phyloP scores from a whole-genome alignment of 768 basidiomycete genomes.

The Suillus paluster region DNA sequence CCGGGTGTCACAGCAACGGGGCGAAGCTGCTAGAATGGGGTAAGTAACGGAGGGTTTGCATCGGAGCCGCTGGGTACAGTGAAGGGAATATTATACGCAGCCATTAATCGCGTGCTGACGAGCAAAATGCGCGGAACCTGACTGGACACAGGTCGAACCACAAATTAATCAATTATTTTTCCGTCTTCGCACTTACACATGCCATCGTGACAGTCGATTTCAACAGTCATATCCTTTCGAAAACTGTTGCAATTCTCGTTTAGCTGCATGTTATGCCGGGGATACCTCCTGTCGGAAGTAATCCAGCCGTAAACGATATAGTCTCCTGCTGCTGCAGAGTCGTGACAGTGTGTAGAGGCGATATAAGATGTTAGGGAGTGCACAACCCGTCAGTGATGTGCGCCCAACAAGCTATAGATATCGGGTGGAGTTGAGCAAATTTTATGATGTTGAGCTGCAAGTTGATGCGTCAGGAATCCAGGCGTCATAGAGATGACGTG shows the following conservation, averaged over 20 bases:
- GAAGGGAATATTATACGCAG: slow-evolving; percentile 27
- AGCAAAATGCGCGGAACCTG: slow-evolving; percentile 27
- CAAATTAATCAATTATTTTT: too few relatives aligned
- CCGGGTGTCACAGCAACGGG: slow-evolving; percentile 32
- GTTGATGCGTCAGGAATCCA: too few relatives aligned
- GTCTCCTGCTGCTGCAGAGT: slow-evolving; percentile 19
- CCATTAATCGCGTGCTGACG: slow-evolving; percentile 30
- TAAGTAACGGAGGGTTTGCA: slow-evolving; percentile 17
- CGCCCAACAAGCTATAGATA: too few relatives aligned
- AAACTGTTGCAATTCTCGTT: slow-evolving; percentile 27
- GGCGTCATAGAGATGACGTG: too few relatives aligned
- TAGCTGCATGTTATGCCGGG: slow-evolving; percentile 36
- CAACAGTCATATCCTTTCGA: slow-evolving; percentile 24
- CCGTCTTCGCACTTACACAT: slow-evolving; percentile 21
- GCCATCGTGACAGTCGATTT: slow-evolving; percentile 33
- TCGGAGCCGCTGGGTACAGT: slow-evolving; percentile 2
- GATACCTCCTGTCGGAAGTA: slow-evolving; percentile 25
- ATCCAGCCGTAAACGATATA: slow-evolving; percentile 32
- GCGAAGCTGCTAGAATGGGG: slow-evolving; percentile 21
- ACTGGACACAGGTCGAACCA: slow-evolving; percentile 34
- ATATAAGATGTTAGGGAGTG: too few relatives aligned
- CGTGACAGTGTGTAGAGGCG: too few relatives aligned
- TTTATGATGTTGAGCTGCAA: too few relatives aligned
- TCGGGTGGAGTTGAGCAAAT: too few relatives aligned
- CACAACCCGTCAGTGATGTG: too few relatives aligned